Conservation (phyloP, 768 basidiomycete genomes). For the Pleurotus pulmonarius region DNA sequence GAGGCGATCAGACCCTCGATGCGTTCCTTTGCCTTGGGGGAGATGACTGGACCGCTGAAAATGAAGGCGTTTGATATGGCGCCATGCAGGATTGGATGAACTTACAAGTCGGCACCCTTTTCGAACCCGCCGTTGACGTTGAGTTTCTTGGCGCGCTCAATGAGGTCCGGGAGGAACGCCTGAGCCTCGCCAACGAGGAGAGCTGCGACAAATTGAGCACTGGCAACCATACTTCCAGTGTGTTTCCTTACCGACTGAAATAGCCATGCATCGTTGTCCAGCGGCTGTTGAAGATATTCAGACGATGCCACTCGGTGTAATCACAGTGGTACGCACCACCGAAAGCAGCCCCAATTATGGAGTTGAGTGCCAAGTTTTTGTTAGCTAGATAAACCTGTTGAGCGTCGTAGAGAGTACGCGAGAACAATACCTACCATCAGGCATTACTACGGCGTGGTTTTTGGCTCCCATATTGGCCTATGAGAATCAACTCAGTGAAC, state of each 20-base stretch:
- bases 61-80: conserved; percentile 4
- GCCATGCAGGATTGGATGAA: not conserved
- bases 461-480: conserved; percentile 84
- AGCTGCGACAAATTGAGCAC: conserved; percentile 29
- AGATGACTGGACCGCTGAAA: conserved; percentile 71
- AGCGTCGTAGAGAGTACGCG: no score
- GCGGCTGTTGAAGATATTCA: conserved; percentile 52
- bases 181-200: conserved; percentile 78
- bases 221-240: no score
- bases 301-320: no score
- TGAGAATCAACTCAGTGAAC: not conserved
- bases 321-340: conserved; percentile 49
- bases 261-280: conserved; percentile 96
- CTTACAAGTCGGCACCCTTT: conserved; percentile 73
- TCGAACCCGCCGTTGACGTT: conserved; percentile 92
- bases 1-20: conserved; percentile 74
- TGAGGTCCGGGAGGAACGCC: conserved; percentile 82
- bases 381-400: conserved; percentile 54
- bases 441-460: conserved; percentile 92
- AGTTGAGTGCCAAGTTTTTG: conserved; percentile 88
- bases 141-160: conserved; percentile 75
- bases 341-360: conserved; percentile 90
- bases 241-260: conserved; percentile 67
- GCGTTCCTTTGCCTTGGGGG: conserved; percentile 76
- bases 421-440: conserved; percentile 62